Percentiles rank a stretch among this genome's conserved stretches.
phyloP scores from a whole-genome alignment of 805 yeast genomes.

The Ogataea corticis region DNA sequence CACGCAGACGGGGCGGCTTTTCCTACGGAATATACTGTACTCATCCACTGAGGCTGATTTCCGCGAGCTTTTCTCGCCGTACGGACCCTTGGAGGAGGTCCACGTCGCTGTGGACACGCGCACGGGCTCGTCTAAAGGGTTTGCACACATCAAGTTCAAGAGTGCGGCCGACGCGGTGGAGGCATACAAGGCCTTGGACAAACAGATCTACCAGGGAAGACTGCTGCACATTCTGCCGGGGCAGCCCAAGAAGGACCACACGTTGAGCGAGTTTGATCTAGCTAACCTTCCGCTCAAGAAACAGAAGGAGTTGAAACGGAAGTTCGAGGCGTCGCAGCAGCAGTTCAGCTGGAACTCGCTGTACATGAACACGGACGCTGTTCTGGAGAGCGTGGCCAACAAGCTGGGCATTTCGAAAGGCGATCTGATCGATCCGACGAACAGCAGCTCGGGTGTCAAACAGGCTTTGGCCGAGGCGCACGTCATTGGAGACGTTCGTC shows the following conservation, averaged over 20 bases:
- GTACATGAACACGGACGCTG: conserved; percentile 88
- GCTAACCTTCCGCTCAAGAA: conserved; percentile 90
- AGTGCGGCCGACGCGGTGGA: conserved; percentile 68
- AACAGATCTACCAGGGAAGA: conserved; percentile 91
- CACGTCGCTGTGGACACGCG: conserved; percentile 91
- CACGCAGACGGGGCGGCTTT: conserved; percentile 73
- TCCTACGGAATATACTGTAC: conserved; percentile 83
- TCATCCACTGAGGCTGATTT: conserved; percentile 81
- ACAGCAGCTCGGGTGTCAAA: conserved; percentile 85
- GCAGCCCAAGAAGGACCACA: conserved; percentile 76
- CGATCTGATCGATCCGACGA: conserved; percentile 84
- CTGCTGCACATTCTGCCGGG: conserved; percentile 87
- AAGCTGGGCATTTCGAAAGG: conserved; percentile 82
- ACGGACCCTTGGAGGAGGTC: conserved; percentile 80
- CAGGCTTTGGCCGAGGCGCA: conserved; percentile 98
- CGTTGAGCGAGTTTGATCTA: conserved; percentile 86
- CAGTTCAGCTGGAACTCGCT: conserved; percentile 96
- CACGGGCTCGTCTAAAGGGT: conserved; percentile 89
- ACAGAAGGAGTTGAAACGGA: conserved; percentile 80
- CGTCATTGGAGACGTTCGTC: conserved; percentile 87
- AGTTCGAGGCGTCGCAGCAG: conserved; percentile 78
- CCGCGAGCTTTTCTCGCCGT: conserved; percentile 57
- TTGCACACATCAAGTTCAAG: conserved; percentile 79
- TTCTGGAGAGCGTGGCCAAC: conserved; percentile 82
- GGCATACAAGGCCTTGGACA: conserved; percentile 77